Percentiles rank a stretch among this genome's conserved stretches.
Evolutionary conservation across 176 grass and related monocot species (phyloP).

Genomic region (Puya raimondii): DNA sequence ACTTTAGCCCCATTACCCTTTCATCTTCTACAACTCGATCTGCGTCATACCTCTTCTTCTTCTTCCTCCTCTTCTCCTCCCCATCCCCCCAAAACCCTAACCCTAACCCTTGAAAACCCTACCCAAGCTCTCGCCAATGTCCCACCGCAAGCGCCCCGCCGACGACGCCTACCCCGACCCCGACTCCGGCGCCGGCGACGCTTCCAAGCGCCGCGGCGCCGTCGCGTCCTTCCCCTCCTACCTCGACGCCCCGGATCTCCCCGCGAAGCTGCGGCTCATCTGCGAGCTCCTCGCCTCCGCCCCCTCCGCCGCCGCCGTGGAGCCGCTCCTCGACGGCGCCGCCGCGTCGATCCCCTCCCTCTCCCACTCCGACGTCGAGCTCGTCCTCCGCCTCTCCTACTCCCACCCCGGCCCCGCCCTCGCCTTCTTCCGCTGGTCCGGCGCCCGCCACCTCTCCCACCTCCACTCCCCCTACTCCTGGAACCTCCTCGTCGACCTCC

Average conservation of each 20-base stretch:
- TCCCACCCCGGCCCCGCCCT: slow-evolving; percentile 42
- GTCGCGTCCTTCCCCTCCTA: slow-evolving; percentile 34
- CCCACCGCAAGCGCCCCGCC: slow-evolving; percentile 23
- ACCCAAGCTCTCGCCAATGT: background rate
- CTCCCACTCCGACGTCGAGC: slow-evolving; percentile 54
- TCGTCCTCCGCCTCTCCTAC: slow-evolving; percentile 70
- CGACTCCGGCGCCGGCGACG: slow-evolving; percentile 5
- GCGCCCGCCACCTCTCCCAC: slow-evolving; percentile 42
- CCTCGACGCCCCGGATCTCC: slow-evolving; percentile 27
- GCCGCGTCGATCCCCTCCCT: slow-evolving; percentile 14
- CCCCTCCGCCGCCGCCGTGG: slow-evolving; percentile 8
- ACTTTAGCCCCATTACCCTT: too few species aligned
- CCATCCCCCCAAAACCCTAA: background rate
- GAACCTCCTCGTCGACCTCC: slow-evolving; percentile 84
- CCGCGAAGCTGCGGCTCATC: slow-evolving; percentile 23
- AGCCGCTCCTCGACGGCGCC: slow-evolving; percentile 35
- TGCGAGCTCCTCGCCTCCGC: slow-evolving; percentile 37
- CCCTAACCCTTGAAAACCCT: background rate
- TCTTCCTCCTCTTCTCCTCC: background rate
- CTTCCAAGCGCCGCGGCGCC: slow-evolving; percentile 9
- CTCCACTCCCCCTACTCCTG: slow-evolving; percentile 67
- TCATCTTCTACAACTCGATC: too few species aligned
- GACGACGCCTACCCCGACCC: background rate
- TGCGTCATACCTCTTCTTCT: too few species aligned
- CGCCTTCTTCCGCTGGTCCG: slow-evolving; percentile 84